Evolutionary conservation across 2,329 filamentous ascomycete species (phyloP).

Genomic region (Claviceps maximensis): DNA sequence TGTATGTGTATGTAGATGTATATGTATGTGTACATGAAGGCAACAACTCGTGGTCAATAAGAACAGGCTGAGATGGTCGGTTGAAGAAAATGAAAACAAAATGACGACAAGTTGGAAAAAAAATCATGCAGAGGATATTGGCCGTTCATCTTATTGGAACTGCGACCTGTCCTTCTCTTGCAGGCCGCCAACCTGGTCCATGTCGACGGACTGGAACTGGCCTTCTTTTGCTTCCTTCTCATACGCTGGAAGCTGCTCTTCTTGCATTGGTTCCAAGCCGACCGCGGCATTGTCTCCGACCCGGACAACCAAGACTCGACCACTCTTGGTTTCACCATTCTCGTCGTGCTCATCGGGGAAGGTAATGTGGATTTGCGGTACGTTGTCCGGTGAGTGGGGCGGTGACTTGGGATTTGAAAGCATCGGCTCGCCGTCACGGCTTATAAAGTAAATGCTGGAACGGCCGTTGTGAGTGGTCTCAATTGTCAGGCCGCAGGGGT

Average conservation of each 20-base stretch:
- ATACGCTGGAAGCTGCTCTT: conserved; percentile 74
- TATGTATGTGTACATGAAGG: too few species aligned
- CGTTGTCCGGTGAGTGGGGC: conserved; percentile 64
- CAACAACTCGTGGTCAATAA: too few species aligned
- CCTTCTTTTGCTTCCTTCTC: conserved; percentile 63
- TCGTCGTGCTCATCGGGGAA: conserved; percentile 94
- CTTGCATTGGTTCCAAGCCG: conserved; percentile 76
- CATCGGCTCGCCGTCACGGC: conserved; percentile 63
- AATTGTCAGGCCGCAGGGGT: conserved; percentile 43
- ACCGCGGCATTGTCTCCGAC: conserved; percentile 77
- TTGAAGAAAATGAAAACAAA: too few species aligned
- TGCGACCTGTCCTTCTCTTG: conserved; percentile 64
- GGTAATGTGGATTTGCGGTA: conserved; percentile 95
- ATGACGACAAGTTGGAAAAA: too few species aligned
- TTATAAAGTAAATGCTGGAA: conserved; percentile 63
- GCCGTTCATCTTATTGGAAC: conserved; percentile 19
- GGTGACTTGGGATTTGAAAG: conserved; percentile 63
- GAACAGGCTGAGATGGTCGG: too few species aligned
- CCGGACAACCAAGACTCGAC: conserved; percentile 80
- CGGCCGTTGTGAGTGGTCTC: conserved; percentile 41
- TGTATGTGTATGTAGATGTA: too few species aligned
- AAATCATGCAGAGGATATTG: too few species aligned
- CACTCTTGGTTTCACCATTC: conserved; percentile 65
- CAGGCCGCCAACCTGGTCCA: conserved; percentile 85
- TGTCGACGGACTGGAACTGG: conserved; percentile 85